Evolutionary conservation across 208 protist genomes (phyloP).

Genomic region (Leishmania mexicana): DNA sequence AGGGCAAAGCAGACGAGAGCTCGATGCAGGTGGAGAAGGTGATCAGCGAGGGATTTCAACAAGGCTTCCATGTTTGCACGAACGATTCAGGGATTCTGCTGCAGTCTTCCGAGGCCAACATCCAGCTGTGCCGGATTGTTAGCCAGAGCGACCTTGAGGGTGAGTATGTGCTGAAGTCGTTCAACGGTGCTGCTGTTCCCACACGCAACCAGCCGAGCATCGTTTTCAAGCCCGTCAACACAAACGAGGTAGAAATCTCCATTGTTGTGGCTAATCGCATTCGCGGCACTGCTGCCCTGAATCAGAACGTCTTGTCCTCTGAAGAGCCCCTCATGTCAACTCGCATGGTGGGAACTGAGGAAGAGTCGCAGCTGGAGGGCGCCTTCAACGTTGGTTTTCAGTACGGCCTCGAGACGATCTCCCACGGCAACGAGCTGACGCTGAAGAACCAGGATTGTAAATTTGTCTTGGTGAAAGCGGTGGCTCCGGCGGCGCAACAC

Average conservation of each 20-base stretch:
- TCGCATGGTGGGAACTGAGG: conserved; percentile 43
- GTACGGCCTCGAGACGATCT: conserved; percentile 49
- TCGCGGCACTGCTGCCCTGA: conserved; percentile 38
- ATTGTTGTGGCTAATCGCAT: conserved; percentile 55
- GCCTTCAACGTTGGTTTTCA: conserved; percentile 65
- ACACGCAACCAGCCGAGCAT: conserved; percentile 51
- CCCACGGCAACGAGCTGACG: conserved; percentile 43
- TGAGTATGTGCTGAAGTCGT: conserved; percentile 65
- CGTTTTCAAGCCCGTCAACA: conserved; percentile 33
- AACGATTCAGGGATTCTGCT: conserved; percentile 49
- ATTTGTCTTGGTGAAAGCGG: conserved; percentile 46
- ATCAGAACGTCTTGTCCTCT: conserved; percentile 51
- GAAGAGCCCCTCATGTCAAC: conserved; percentile 58
- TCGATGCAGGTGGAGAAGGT: conserved; percentile 40
- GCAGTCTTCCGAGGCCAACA: conserved; percentile 26
- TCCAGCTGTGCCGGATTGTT: conserved; percentile 55
- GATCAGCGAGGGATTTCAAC: conserved; percentile 42
- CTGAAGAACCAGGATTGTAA: conserved; percentile 44
- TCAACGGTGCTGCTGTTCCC: conserved; percentile 39
- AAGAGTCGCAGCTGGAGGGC: conserved; percentile 49
- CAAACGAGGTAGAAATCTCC: conserved; percentile 33
- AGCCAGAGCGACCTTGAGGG: conserved; percentile 41
- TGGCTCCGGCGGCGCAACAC: conserved; percentile 29
- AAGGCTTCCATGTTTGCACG: conserved; percentile 43
- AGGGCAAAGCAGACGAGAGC: conserved; percentile 33